Conservation (phyloP, 352 stramenopile genomes). For the Globisporangium lucens region DNA sequence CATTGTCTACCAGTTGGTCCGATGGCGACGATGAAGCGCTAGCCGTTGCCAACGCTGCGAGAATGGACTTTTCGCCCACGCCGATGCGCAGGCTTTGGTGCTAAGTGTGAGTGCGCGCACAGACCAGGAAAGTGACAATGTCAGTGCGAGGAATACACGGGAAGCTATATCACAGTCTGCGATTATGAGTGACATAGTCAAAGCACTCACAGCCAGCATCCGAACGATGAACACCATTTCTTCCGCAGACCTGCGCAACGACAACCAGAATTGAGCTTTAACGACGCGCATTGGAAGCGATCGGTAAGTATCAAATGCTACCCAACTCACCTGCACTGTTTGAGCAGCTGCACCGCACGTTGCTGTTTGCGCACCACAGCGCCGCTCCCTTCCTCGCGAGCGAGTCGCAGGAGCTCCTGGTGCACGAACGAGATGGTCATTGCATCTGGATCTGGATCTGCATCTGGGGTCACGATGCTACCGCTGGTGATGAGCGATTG, state of each 20-base stretch:
- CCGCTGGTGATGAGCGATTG: slow-evolving; percentile 41
- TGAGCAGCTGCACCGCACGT: slow-evolving; percentile 49
- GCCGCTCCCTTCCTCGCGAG: slow-evolving; percentile 51
- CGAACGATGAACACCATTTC: slow-evolving; percentile 65
- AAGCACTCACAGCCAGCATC: slow-evolving; percentile 54
- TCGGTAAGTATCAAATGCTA: background rate
- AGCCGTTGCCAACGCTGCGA: slow-evolving; percentile 56
- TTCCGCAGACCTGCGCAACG: slow-evolving; percentile 34
- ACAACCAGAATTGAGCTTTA: background rate
- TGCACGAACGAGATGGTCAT: slow-evolving; percentile 54
- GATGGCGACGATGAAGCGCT: slow-evolving; percentile 15
- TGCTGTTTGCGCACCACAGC: slow-evolving; percentile 62
- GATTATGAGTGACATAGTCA: too few relatives aligned
- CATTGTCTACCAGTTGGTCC: background rate
- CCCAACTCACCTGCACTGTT: slow-evolving; percentile 36
- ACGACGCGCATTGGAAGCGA: background rate
- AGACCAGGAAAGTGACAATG: too few relatives aligned
- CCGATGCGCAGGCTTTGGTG: slow-evolving; percentile 82
- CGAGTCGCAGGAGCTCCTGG: slow-evolving; percentile 50
- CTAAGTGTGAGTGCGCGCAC: slow-evolving; percentile 4
- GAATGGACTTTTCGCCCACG: slow-evolving; percentile 80
- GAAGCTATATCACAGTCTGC: too few relatives aligned
- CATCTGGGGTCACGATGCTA: slow-evolving; percentile 21
- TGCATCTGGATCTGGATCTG: background rate
- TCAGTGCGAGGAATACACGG: too few relatives aligned